Percentiles rank a stretch among this genome's conserved stretches.
phyloP scores from a whole-genome alignment of 352 stramenopile genomes.

The Pythium oligandrum region DNA sequence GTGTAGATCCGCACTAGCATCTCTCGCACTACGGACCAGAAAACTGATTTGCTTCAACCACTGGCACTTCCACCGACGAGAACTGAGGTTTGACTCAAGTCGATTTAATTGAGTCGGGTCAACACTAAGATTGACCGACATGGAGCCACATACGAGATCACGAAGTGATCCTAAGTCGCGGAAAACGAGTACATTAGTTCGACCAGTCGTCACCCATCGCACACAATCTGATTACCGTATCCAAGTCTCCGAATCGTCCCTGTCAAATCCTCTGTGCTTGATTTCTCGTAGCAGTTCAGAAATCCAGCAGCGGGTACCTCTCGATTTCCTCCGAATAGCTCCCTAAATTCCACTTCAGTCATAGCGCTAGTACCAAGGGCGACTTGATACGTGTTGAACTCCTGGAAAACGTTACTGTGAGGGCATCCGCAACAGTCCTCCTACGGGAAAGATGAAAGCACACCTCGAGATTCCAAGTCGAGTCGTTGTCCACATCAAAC shows the following conservation, averaged over 20 bases:
- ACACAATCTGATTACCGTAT: slow-evolving; percentile 7
- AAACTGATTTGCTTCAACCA: slow-evolving; percentile 9
- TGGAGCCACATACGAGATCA: slow-evolving; percentile 7
- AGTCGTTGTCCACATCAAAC: slow-evolving; percentile 39
- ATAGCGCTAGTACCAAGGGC: slow-evolving; percentile 34
- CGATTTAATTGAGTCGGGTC: slow-evolving; percentile 6
- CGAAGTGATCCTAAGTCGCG: slow-evolving; percentile 2
- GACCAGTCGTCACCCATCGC: too few relatives aligned
- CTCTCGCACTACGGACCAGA: slow-evolving; percentile 1
- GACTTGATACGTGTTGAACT: slow-evolving; percentile 66
- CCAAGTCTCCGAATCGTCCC: slow-evolving; percentile 29
- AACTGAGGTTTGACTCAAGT: slow-evolving; percentile 11
- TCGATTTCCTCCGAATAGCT: slow-evolving; percentile 27
- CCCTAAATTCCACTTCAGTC: slow-evolving; percentile 24
- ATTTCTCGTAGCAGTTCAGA: slow-evolving; percentile 31
- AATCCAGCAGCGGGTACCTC: slow-evolving; percentile 33
- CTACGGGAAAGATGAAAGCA: neutral
- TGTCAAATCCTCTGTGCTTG: slow-evolving; percentile 27
- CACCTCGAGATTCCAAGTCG: slow-evolving; percentile 35
- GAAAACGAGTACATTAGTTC: too few relatives aligned
- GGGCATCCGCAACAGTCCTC: too few relatives aligned
- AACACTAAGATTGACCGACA: slow-evolving; percentile 1
- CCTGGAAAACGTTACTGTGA: slow-evolving; percentile 9
- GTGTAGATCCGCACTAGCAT: slow-evolving; percentile 20
- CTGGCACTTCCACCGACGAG: slow-evolving; percentile 7